Conservation (phyloP, 2,329 filamentous ascomycete genomes). For the Stachybotrys elegans region DNA sequence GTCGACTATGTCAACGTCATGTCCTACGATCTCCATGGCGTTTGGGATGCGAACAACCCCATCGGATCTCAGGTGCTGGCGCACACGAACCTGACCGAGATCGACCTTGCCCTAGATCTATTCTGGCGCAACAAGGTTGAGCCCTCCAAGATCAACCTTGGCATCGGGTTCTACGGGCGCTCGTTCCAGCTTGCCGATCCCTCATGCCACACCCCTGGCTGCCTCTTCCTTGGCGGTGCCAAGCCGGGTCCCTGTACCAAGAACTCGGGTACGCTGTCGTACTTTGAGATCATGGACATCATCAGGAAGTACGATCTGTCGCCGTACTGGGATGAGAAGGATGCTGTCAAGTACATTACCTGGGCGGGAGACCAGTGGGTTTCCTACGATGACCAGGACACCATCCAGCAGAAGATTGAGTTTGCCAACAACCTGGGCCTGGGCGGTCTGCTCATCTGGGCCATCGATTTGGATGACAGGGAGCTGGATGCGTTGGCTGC, state of each 20-base stretch:
- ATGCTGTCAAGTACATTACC: constrained; percentile 25
- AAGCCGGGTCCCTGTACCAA: constrained; percentile 4
- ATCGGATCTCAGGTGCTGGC: constrained; percentile 19
- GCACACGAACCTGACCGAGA: constrained; percentile 42
- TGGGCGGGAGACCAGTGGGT: constrained; percentile 35
- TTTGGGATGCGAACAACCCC: constrained; percentile 26
- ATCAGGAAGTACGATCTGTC: constrained; percentile 12
- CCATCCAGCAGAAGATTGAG: constrained; percentile 10
- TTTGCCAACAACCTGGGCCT: constrained; percentile 26
- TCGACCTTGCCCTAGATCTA: constrained; percentile 31
- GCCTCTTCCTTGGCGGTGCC: neutral
- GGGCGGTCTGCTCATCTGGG: constrained; percentile 26
- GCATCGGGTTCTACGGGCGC: constrained; percentile 30
- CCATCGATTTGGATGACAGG: constrained; percentile 18
- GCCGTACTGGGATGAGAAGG: constrained; percentile 18
- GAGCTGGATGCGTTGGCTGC: constrained; percentile 13
- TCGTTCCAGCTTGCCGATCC: constrained; percentile 7
- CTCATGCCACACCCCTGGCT: constrained; percentile 5
- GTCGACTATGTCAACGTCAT: constrained; percentile 10
- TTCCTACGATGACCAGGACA: constrained; percentile 17
- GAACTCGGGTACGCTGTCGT: constrained; percentile 4
- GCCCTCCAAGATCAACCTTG: constrained; percentile 33
- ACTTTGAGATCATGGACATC: constrained; percentile 13
- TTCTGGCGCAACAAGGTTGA: constrained; percentile 36
- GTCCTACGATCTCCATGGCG: constrained; percentile 3